phyloP scores from a whole-genome alignment of 2,329 filamentous ascomycete species.

The Apiospora koreana region DNA sequence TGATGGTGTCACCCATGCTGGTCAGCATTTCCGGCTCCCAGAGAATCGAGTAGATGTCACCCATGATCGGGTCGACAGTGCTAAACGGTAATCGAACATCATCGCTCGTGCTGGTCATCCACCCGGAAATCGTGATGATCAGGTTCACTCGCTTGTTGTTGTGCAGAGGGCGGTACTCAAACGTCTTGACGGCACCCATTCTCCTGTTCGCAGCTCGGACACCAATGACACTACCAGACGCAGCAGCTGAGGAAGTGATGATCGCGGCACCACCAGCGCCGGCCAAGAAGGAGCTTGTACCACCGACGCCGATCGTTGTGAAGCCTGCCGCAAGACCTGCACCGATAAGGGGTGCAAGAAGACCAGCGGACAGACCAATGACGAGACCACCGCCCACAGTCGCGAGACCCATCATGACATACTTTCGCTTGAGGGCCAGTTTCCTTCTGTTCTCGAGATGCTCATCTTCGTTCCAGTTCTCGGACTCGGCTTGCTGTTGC shows the following conservation, averaged over 20 bases:
- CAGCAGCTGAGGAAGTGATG: constrained; percentile 85
- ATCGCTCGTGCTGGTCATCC: constrained; percentile 98
- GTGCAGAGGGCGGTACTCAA: constrained; percentile 93
- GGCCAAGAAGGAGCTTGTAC: constrained; percentile 85
- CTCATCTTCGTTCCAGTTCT: constrained; percentile 97
- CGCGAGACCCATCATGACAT: constrained; percentile 94
- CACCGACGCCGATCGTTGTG: constrained; percentile 89
- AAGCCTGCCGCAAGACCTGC: constrained; percentile 92
- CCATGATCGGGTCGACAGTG: constrained; percentile 97
- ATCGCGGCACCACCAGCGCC: constrained; percentile 91
- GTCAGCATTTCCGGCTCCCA: constrained; percentile 99
- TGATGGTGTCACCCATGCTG: constrained; percentile 98
- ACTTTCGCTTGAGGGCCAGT: constrained; percentile 75
- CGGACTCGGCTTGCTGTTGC: constrained; percentile 91
- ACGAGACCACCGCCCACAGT: constrained; percentile 94
- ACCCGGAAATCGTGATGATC: constrained; percentile 91
- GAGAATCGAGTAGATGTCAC: constrained; percentile 92
- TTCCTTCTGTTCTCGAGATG: constrained; percentile 88
- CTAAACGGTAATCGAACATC: constrained; percentile 94
- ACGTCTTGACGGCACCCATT: constrained; percentile 91
- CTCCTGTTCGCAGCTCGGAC: constrained; percentile 81
- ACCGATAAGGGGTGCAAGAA: constrained; percentile 91
- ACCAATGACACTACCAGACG: constrained; percentile 85
- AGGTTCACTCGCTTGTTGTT: constrained; percentile 98
- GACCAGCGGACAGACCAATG: constrained; percentile 89